These are phyloP conservation scores for Schizosaccharomyces versatilis DNA, from an alignment of 1,139 yeast species.

Conservation along the genomic window DNA sequence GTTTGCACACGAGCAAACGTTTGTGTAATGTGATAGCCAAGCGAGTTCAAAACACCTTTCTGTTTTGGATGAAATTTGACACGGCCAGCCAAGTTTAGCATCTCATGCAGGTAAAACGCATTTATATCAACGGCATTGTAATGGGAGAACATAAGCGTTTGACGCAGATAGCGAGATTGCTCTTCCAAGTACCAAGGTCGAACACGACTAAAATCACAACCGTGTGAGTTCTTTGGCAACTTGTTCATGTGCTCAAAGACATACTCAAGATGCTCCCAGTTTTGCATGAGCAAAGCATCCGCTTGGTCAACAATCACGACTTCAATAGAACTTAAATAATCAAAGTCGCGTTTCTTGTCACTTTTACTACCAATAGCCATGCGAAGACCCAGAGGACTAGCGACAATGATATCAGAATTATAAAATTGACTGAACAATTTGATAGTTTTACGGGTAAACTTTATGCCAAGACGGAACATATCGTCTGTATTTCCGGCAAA, in stretches of 20 bases:
- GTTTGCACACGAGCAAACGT: conserved; percentile 29
- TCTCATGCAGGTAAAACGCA: conserved; percentile 34
- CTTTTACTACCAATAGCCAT: conserved; percentile 41
- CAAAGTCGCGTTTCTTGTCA: conserved; percentile 24
- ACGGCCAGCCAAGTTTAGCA: conserved; percentile 45
- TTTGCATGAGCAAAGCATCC: conserved; percentile 76
- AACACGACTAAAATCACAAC: conserved; percentile 77
- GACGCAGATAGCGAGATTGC: conserved; percentile 52
- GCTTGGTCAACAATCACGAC: conserved; percentile 59
- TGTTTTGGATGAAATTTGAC: conserved; percentile 28
- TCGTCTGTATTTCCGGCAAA: conserved; percentile 86
- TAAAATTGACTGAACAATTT: conserved; percentile 71
- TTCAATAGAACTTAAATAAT: conserved; percentile 76
- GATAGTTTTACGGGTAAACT: conserved; percentile 68
- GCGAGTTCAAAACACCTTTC: conserved; percentile 22
- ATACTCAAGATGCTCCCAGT: conserved; percentile 60
- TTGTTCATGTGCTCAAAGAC: conserved; percentile 51
- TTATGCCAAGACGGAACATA: conserved; percentile 70
- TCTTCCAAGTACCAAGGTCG: conserved; percentile 86
- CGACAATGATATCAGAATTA: conserved; percentile 64
- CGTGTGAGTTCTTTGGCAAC: conserved; percentile 57
- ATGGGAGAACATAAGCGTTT: conserved; percentile 52
- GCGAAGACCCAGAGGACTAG: conserved; percentile 80
- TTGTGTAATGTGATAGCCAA: conserved; percentile 18
- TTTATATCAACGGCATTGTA: conserved; percentile 65